Conservation (phyloP, 176 grass and related monocot species). For the Avena atlantica region DNA sequence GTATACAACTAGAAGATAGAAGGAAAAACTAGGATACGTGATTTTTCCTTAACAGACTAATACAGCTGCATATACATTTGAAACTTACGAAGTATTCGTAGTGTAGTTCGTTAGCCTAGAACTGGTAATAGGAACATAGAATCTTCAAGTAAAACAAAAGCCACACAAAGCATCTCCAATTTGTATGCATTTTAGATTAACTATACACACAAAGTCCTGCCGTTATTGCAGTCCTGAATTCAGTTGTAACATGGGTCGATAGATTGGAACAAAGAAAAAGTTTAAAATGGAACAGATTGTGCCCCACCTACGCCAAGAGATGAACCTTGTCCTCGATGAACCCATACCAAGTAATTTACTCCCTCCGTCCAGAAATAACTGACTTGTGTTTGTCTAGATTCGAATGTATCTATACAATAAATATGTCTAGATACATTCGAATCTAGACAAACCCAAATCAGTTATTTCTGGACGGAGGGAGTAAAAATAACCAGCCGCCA, state of each 20-base stretch:
- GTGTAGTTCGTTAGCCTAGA: background rate
- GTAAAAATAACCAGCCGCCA: background rate
- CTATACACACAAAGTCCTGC: background rate
- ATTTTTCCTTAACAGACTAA: background rate
- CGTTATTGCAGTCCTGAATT: background rate
- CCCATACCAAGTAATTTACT: background rate
- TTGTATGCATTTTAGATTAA: background rate
- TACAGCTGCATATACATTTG: background rate
- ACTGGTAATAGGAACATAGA: background rate
- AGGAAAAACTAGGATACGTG: slow-evolving; percentile 6
- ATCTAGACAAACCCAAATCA: no score
- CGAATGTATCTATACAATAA: no score
- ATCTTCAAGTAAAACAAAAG: background rate
- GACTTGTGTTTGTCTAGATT: no score
- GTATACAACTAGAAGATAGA: background rate
- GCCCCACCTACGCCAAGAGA: background rate
- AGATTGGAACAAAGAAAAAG: slow-evolving; percentile 1
- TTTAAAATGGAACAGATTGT: background rate
- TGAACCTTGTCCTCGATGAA: background rate
- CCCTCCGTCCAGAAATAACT: no score
- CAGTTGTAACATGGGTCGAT: slow-evolving; percentile 5
- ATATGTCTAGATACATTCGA: no score
- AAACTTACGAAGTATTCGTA: background rate
- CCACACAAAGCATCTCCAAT: background rate
- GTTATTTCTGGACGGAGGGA: no score